Evolutionary conservation across 2,329 filamentous ascomycete species (phyloP), one percentile per base, ranked within the genome.

Genomic region (Blumeriella jaapii): DNA sequence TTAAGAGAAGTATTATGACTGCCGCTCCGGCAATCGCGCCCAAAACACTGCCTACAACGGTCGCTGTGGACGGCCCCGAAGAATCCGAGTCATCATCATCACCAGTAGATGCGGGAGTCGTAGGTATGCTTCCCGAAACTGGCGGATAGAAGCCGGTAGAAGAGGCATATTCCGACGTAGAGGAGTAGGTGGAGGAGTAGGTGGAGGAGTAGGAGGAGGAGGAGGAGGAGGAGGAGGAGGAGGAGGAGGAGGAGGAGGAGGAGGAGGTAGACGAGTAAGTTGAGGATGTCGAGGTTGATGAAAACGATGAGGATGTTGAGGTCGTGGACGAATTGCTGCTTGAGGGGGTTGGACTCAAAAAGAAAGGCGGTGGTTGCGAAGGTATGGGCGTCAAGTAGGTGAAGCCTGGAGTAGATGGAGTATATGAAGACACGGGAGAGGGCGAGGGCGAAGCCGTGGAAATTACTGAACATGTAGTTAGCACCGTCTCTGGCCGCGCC

Each of bases 11-110:
- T 4, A 77, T 52, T 3, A 71, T 55, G 31, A 79, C 52, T 29
- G 78, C 59, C 9, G 71, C 72, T 2, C 73, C 74, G 11, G 74
- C 73, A 19, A 79, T 32, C 34, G 51, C 44, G 3, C 53, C 53
- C 16, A 56, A 41, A 6, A 56, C 52, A 22, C 50, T 46, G 3
- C 54, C 54, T 4, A 54, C 47, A 18, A 57, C 41, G 11, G 48
- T 45, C 17, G 49, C 44, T 5, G 52, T 54, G 4, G 51, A 40
- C 19, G 48, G 34, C 9, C 43, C 34, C 16, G 43, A 32, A 14
- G 27, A 29, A 12, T 26, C 34, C 12, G 43, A 44, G 15, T 29
- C 34, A 4, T 34, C 34, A 31, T 36, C 39, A 38, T 31, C 41
- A 25, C 40, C 46, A 33, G 48, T 20, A 32, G 35, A 34, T 14